Evolutionary conservation across 768 basidiomycete genomes (phyloP).

Genomic region (Clavaria fumosa): DNA sequence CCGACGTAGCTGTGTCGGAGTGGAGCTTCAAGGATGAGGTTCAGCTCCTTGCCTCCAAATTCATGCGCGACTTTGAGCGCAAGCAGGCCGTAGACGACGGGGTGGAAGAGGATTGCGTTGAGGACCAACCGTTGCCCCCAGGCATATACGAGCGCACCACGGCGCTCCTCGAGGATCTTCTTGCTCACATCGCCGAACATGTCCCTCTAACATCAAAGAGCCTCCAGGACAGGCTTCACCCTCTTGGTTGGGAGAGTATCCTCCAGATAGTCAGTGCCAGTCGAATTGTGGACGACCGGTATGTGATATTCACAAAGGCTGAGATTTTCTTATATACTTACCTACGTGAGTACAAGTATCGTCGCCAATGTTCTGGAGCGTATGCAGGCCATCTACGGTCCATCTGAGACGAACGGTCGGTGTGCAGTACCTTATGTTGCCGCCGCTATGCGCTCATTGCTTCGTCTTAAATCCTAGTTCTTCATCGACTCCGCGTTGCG

Average conservation of each 20-base stretch:
- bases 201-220: slow-evolving; percentile 39
- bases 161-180: slow-evolving; percentile 31
- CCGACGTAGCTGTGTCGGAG: slow-evolving; percentile 50
- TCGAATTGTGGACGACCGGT: slow-evolving; percentile 23
- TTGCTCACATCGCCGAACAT: slow-evolving; percentile 40
- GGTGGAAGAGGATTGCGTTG: slow-evolving; percentile 15
- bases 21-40: slow-evolving; percentile 64
- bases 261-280: slow-evolving; percentile 33
- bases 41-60: slow-evolving; percentile 26
- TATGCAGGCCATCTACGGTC: slow-evolving; percentile 7
- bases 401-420: slow-evolving; percentile 7
- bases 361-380: slow-evolving; percentile 6
- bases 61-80: slow-evolving; percentile 13
- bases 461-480: too few relatives aligned
- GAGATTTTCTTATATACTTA: too few relatives aligned
- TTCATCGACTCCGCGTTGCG: too few relatives aligned
- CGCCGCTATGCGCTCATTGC: too few relatives aligned
- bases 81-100: slow-evolving; percentile 14
- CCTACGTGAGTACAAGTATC: too few relatives aligned
- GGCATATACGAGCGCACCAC: slow-evolving; percentile 29
- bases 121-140: slow-evolving; percentile 19
- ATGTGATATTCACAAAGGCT: too few relatives aligned
- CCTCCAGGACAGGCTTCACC: slow-evolving; percentile 48
- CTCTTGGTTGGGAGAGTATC: slow-evolving; percentile 51
- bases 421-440: too few relatives aligned